Evolutionary conservation across 2,329 filamentous ascomycete species (phyloP), one percentile per base, ranked within the genome.

Genomic region (Exophiala dermatitidis): DNA sequence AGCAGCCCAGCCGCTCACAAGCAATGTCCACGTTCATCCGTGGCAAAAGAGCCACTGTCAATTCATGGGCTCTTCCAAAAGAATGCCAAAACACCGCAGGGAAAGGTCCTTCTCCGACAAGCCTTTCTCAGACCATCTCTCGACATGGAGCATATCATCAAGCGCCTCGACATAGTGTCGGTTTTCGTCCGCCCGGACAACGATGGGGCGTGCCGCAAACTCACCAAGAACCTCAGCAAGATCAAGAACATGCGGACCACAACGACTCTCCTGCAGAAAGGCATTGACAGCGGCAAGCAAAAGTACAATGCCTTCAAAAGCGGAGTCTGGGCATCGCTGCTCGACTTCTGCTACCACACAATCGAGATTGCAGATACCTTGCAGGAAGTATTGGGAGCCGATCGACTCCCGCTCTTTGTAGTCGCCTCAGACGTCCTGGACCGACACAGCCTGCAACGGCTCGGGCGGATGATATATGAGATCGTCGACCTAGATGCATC

Each of bases 41-140:
- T 80, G 19, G 78, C 80, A 0, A 95, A 91, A 67, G 90, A 95
- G 70, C 86, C 82, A 10, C 75, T 93, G 1, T 97, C 88, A 0
- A 72, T 95, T 0, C 95, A 86, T 67, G 90, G 88, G 0, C 72
- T 97, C 0, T 94, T 96, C 57, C 82, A 85, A 53, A 76, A 82
- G 51, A 73, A 93, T 31, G 83, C 86, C 29, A 79, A 79, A 51
- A 96, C 90, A 2, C 78, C 86, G 1, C 90, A 96, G 66, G 93
- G 93, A 0, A 88, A 82, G 61, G 65, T 73, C 29, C 77, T 79
- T 41, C 75, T 98, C 3, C 84, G 87, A n/a, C 84, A 88, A 62
- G 79, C 86, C 48, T 93, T 98, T 60, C 72, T 96, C 5, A 82
- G 86, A 0, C 93, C 93, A 26, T 88, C 83, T 31, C 74, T 84